A percentile compares a stretch with the other conserved stretches of the same genome.
These are phyloP conservation scores for Vaccinium vitisidaea DNA, from an alignment of 148 eudicot species.

Conservation along the genomic window DNA sequence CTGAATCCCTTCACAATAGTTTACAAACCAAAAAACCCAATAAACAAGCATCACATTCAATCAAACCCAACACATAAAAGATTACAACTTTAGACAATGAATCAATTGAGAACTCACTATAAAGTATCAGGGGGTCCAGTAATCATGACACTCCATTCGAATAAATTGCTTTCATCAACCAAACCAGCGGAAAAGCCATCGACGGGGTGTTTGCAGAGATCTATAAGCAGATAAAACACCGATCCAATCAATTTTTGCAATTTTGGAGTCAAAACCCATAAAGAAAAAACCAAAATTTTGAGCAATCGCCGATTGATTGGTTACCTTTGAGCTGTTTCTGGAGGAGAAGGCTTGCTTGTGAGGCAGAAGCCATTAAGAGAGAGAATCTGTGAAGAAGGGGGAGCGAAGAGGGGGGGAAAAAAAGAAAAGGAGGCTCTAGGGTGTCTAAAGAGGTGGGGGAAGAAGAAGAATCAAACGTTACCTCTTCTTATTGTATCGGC, in stretches of 20 bases:
- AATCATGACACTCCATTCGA: constrained; percentile 83
- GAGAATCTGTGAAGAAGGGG: neutral
- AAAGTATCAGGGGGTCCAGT: constrained; percentile 89
- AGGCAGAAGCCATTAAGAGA: constrained; percentile 37
- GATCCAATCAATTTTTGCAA: constrained; percentile 12
- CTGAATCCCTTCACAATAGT: neutral
- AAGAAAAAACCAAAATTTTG: constrained; percentile 13
- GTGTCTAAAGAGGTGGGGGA: neutral
- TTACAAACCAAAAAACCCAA: neutral
- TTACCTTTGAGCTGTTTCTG: constrained; percentile 69
- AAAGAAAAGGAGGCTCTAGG: neutral
- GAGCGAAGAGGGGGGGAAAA: neutral
- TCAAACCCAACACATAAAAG: neutral
- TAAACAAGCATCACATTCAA: neutral
- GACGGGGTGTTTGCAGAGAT: constrained; percentile 77
- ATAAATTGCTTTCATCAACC: constrained; percentile 67
- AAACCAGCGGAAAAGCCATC: constrained; percentile 96
- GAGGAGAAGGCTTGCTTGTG: constrained; percentile 61
- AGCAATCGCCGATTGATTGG: neutral
- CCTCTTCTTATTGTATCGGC: neutral
- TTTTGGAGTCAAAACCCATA: neutral
- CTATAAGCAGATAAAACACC: constrained; percentile 31
- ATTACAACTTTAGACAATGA: neutral
- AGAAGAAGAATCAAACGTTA: constrained; percentile 9
- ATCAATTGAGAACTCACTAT: constrained; percentile 47